phyloP scores from a whole-genome alignment of 2,329 filamentous ascomycete genomes.

The Neoascochyta sp. region DNA sequence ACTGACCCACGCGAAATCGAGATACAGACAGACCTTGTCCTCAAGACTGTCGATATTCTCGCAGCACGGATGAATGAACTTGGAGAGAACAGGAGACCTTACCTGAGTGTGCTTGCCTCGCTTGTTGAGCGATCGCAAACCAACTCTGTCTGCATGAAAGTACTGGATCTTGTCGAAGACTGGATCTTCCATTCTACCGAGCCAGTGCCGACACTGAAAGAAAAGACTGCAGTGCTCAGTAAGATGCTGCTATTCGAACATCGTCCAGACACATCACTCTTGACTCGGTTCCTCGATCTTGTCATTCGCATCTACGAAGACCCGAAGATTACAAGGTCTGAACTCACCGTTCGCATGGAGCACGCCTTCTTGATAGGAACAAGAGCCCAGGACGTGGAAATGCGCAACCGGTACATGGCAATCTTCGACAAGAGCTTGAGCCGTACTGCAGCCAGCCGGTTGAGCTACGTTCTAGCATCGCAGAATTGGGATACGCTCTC shows the following conservation, averaged over 20 bases:
- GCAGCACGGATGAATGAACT: conserved; percentile 88
- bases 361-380: conserved; percentile 97
- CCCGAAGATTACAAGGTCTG: conserved; percentile 88
- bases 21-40: conserved; percentile 84
- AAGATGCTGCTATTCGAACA: conserved; percentile 98
- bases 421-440: conserved; percentile 95
- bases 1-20: conserved; percentile 76
- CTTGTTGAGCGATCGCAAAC: conserved; percentile 94
- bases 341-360: conserved; percentile 94
- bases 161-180: conserved; percentile 85
- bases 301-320: conserved; percentile 99
- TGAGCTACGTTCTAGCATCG: conserved; percentile 82
- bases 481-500: conserved; percentile 97
- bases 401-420: conserved; percentile 93
- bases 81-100: conserved; percentile 85
- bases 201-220: conserved; percentile 94
- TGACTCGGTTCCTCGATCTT: conserved; percentile 90
- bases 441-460: conserved; percentile 81
- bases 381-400: conserved; percentile 86
- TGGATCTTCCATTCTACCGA: conserved; percentile 97
- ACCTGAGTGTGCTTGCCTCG: conserved; percentile 90
- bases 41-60: conserved; percentile 92
- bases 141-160: conserved; percentile 81
- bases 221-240: conserved; percentile 97
- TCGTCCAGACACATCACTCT: conserved; percentile 73